Evolutionary conservation across 768 basidiomycete species (phyloP).

Genomic region (Daedalea quercina): DNA sequence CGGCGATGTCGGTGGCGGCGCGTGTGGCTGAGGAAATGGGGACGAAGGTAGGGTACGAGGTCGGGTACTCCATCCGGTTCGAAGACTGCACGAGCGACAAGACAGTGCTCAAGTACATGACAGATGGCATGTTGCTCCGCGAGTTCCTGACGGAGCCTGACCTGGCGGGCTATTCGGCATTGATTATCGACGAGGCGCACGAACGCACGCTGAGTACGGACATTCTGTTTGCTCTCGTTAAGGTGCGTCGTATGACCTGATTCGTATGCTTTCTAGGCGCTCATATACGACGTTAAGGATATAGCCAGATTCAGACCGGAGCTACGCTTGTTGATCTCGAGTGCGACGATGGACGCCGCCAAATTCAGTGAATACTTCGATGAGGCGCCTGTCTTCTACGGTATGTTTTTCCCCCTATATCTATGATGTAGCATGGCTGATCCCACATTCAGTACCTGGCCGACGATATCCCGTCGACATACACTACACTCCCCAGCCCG

Average conservation of each 20-base stretch:
- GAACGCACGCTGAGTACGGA: slow-evolving; percentile 97
- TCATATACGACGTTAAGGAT: slow-evolving; percentile 46
- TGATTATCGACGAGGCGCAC: slow-evolving; percentile 99
- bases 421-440: neutral
- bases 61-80: slow-evolving; percentile 99
- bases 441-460: slow-evolving; percentile 72
- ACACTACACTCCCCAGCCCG: slow-evolving; percentile 97
- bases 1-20: slow-evolving; percentile 98
- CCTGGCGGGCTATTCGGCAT: slow-evolving; percentile 86
- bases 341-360: slow-evolving; percentile 95
- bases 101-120: slow-evolving; percentile 99
- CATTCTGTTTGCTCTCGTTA: slow-evolving; percentile 96
- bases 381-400: slow-evolving; percentile 89
- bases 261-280: slow-evolving; percentile 21
- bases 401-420: slow-evolving; percentile 35
- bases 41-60: slow-evolving; percentile 93
- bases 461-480: slow-evolving; percentile 97
- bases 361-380: slow-evolving; percentile 99
- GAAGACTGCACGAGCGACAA: slow-evolving; percentile 99
- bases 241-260: slow-evolving; percentile 54
- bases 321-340: slow-evolving; percentile 86
- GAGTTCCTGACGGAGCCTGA: slow-evolving; percentile 98
- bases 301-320: slow-evolving; percentile 96
- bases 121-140: slow-evolving; percentile 95
- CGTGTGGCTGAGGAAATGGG: slow-evolving; percentile 99